phyloP scores from a whole-genome alignment of 176 grass and related monocot species.

The Bolboschoenus planiculmis region DNA sequence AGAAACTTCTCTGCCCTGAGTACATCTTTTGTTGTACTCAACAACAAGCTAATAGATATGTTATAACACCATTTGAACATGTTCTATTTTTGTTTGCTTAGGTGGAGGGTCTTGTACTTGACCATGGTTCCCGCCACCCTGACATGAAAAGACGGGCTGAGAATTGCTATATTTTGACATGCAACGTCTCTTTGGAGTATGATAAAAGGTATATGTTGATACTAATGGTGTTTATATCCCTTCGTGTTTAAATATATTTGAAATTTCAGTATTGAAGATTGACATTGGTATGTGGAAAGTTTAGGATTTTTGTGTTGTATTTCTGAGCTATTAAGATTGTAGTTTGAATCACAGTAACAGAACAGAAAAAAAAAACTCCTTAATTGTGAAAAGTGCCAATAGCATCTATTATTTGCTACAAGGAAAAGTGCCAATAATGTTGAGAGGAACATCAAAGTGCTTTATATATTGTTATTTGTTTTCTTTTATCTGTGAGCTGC shows the following conservation, averaged over 20 bases:
- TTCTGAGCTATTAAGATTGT: background rate
- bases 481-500: background rate
- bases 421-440: background rate
- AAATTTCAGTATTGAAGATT: background rate
- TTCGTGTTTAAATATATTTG: constrained; percentile 2
- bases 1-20: background rate
- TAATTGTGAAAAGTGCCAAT: background rate
- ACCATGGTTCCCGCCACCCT: constrained; percentile 98
- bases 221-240: background rate
- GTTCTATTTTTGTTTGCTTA: constrained; percentile 23
- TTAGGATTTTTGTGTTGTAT: background rate
- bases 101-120: constrained; percentile 93
- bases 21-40: background rate
- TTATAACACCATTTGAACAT: background rate
- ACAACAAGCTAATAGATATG: background rate
- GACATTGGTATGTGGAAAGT: background rate
- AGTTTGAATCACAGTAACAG: background rate
- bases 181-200: constrained; percentile 96
- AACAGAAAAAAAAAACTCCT: background rate
- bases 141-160: constrained; percentile 98
- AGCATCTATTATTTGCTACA: background rate
- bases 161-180: constrained; percentile 96
- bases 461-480: background rate
- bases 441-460: background rate
- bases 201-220: constrained; percentile 69